Conservation (phyloP, 1,139 yeast genomes). For the Lodderomyces margitis region DNA sequence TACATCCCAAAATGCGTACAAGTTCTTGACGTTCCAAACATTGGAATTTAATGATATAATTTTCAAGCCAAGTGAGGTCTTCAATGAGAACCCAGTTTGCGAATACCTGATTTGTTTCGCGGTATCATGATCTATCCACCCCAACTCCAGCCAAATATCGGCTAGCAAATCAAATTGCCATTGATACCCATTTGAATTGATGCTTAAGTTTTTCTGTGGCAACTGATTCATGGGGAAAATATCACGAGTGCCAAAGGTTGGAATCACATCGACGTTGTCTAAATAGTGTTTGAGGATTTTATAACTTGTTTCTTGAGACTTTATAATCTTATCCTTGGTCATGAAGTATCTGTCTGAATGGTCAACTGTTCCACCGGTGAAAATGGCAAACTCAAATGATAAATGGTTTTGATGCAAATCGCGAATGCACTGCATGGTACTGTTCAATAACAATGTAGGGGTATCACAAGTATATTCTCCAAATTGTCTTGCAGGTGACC, state of each 20-base stretch:
- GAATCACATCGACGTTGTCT: conserved; percentile 23
- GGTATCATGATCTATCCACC: conserved; percentile 37
- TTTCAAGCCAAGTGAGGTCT: conserved; percentile 27
- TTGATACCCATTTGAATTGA: conserved; percentile 18
- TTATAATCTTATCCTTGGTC: conserved; percentile 16
- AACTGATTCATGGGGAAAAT: conserved; percentile 29
- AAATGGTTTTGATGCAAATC: conserved; percentile 24
- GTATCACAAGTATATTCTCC: conserved; percentile 32
- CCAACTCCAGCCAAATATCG: conserved; percentile 29
- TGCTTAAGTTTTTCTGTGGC: conserved; percentile 17
- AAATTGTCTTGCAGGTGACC: conserved; percentile 31
- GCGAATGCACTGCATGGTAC: conserved; percentile 25
- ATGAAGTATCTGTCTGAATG: conserved; percentile 22
- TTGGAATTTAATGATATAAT: conserved; percentile 32
- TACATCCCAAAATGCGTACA: conserved; percentile 23
- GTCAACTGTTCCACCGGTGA: conserved; percentile 31
- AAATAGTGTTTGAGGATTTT: conserved; percentile 24
- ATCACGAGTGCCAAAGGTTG: conserved; percentile 29
- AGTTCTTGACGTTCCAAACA: conserved; percentile 28
- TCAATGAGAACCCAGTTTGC: conserved; percentile 26
- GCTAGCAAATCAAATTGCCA: conserved; percentile 31
- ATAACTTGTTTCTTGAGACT: conserved; percentile 19
- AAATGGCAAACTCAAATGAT: conserved; percentile 29
- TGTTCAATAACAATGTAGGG: conserved; percentile 28
- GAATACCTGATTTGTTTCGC: conserved; percentile 31